Conservation (phyloP, 2,329 filamentous ascomycete species). For the Neocucurbitaria cava region DNA sequence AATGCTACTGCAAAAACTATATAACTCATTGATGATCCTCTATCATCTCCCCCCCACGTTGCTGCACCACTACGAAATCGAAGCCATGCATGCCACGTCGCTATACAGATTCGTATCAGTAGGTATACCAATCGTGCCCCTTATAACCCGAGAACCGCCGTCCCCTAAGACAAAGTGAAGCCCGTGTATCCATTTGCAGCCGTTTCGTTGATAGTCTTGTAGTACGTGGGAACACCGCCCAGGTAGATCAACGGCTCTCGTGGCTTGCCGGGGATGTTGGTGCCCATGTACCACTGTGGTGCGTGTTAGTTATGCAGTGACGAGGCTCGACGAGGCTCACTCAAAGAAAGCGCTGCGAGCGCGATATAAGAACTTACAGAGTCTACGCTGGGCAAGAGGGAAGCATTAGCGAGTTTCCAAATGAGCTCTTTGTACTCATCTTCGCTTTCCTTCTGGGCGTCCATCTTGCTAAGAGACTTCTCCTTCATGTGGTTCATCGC, state of each 20-base stretch:
- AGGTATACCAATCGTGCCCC: too few relatives aligned
- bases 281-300: constrained; percentile 62
- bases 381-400: constrained; percentile 58
- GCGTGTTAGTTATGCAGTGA: background rate
- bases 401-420: constrained; percentile 54
- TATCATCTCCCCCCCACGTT: too few relatives aligned
- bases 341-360: too few relatives aligned
- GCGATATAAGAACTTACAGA: background rate
- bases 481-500: constrained; percentile 58
- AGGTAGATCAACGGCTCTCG: constrained; percentile 61
- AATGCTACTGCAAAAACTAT: too few relatives aligned
- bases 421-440: constrained; percentile 60
- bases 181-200: constrained; percentile 23
- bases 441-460: constrained; percentile 56
- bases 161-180: constrained; percentile 8
- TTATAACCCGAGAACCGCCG: too few relatives aligned
- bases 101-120: too few relatives aligned
- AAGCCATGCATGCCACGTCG: too few relatives aligned
- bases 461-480: constrained; percentile 58
- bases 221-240: constrained; percentile 39
- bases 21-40: too few relatives aligned
- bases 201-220: constrained; percentile 22
- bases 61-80: too few relatives aligned
- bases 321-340: too few relatives aligned
- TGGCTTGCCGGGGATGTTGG: constrained; percentile 61